Base-by-base conservation (phyloP, 1,284 basidiomycete genomes). In the Peniophora sp. region DNA sequence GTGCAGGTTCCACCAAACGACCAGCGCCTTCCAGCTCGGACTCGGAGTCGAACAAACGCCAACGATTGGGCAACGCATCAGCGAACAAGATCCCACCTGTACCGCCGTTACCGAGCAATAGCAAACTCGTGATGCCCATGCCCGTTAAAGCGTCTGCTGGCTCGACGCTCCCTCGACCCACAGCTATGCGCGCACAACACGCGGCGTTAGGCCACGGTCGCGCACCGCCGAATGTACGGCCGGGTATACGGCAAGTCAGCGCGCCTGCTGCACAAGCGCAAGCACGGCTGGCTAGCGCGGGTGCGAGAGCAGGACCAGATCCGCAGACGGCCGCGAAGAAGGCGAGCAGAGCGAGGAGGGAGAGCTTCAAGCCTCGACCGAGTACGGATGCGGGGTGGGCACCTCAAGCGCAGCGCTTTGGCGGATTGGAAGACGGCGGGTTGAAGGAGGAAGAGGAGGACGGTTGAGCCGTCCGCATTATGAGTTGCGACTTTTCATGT, bases 361-460 rank as follows among this genome's bases (percentile, higher is more conserved):
- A 89, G 68, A 89, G 87, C 63, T 90, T 90, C 64, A 84, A 79
- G 61, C 87, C 88, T 9, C 70, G 87, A 42, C 77, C 85, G 39
- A 89, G 86, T 59, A 65, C 79, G 18, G 84, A 87, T 56, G 37
- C n/a, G 44, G 24, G 47, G 24, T 56, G 22, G 51, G 50, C 32
- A 27, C 48, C 10, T 37, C 44, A 47, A 10, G 47, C 51, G 5
- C 60, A 55, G 44, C 55, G 63, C 47, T 65, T 60, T 54, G 64
- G 62, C 2, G 64, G 65, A 14, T 60, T 65, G 42, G 55, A 61
- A 3, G 65, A 62, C 9, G 60, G 54, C 12, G 58, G 57, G 14
- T 58, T 68, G 37, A 56, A 62, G 56, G 66, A 68, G 55, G 68
- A 70, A 51, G 67, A 70, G 17, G 68, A 68, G 47, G 65, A 67